Conservation (phyloP, 345 rosid genomes). For the Cardamine chenopodiifolia region DNA sequence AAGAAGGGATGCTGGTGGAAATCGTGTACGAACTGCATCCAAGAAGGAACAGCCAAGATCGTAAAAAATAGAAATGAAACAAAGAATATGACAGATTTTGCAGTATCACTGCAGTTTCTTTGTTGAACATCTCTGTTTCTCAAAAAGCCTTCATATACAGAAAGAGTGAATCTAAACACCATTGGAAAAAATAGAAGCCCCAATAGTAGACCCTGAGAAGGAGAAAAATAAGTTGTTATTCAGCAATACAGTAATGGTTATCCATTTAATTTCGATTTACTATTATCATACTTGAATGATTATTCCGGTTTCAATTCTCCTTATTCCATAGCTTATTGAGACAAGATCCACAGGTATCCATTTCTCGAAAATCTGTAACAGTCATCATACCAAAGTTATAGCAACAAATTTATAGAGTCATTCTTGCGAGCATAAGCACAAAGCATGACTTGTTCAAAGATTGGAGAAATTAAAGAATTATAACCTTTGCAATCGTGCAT, state of each 20-base stretch:
- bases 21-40: slow-evolving; percentile 85
- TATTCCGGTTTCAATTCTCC: slow-evolving; percentile 77
- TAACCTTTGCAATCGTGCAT: slow-evolving; percentile 70
- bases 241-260: slow-evolving; percentile 23
- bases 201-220: slow-evolving; percentile 72
- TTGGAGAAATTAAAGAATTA: slow-evolving; percentile 21
- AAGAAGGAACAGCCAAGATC: slow-evolving; percentile 58
- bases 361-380: slow-evolving; percentile 53
- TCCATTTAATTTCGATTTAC: slow-evolving; percentile 9
- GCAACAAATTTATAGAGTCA: neutral
- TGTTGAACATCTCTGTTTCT: slow-evolving; percentile 33
- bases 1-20: slow-evolving; percentile 77
- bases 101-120: slow-evolving; percentile 46
- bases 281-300: slow-evolving; percentile 68
- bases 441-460: slow-evolving; percentile 14
- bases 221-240: neutral
- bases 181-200: slow-evolving; percentile 79
- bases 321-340: slow-evolving; percentile 56
- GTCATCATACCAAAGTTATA: slow-evolving; percentile 9
- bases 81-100: slow-evolving; percentile 61
- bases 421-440: slow-evolving; percentile 1
- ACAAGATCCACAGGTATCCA: slow-evolving; percentile 50
- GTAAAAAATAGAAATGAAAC: slow-evolving; percentile 54
- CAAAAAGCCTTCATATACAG: slow-evolving; percentile 37
- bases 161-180: slow-evolving; percentile 56